These are phyloP conservation scores for Niebla homalea DNA, from an alignment of 495 filamentous ascomycete genomes.

Conservation along the genomic window DNA sequence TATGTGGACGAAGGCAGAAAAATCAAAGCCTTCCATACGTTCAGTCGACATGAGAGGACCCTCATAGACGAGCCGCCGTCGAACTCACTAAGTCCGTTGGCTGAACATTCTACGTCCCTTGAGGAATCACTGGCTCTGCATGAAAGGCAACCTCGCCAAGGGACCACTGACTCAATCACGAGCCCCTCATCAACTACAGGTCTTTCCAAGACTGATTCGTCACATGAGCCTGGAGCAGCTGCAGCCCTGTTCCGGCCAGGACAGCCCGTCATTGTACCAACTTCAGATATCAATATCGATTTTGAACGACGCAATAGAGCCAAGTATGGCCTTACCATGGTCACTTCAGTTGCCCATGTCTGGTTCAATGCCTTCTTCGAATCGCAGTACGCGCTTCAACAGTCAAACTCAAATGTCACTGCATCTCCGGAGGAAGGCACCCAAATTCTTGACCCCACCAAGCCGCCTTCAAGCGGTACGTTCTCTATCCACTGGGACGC, in stretches of 20 bases:
- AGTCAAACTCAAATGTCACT: slow-evolving; percentile 16
- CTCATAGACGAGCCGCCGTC: slow-evolving; percentile 45
- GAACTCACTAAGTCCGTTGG: slow-evolving; percentile 21
- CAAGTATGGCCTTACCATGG: slow-evolving; percentile 69
- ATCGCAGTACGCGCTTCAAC: slow-evolving; percentile 46
- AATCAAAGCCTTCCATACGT: slow-evolving; percentile 74
- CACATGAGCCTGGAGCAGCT: slow-evolving; percentile 35
- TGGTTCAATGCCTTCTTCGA: slow-evolving; percentile 97
- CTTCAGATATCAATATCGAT: slow-evolving; percentile 78
- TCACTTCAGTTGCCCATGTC: slow-evolving; percentile 82
- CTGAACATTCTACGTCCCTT: slow-evolving; percentile 5
- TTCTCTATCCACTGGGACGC: slow-evolving; percentile 54
- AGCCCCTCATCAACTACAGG: slow-evolving; percentile 5
- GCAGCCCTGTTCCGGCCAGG: slow-evolving; percentile 69
- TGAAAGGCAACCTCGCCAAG: slow-evolving; percentile 5
- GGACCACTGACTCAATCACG: neutral
- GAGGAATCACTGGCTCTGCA: slow-evolving; percentile 16
- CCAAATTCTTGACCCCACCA: slow-evolving; percentile 12
- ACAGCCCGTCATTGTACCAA: slow-evolving; percentile 52
- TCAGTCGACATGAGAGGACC: slow-evolving; percentile 59
- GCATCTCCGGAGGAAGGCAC: slow-evolving; percentile 24
- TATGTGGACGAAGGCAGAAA: slow-evolving; percentile 76
- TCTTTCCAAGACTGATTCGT: slow-evolving; percentile 17
- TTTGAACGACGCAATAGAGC: slow-evolving; percentile 71
- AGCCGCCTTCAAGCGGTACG: slow-evolving; percentile 35